These are phyloP conservation scores for Meyerozyma sp. DNA, from an alignment of 1,139 yeast species.

Conservation along the genomic window DNA sequence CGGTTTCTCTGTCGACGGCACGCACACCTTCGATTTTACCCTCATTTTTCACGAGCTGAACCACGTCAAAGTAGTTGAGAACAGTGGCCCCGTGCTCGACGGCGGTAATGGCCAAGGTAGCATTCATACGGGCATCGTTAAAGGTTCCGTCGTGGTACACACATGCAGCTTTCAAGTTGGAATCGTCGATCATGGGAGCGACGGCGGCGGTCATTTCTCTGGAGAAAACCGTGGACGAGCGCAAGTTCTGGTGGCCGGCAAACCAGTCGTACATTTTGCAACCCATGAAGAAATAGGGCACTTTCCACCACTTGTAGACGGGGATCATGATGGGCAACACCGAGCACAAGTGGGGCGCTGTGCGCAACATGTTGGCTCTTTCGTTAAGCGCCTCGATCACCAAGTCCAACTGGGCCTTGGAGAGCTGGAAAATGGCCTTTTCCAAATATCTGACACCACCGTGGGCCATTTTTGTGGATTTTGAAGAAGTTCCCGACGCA, in stretches of 20 bases:
- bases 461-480: constrained; percentile 96
- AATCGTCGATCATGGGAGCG: constrained; percentile 84
- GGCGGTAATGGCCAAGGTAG: constrained; percentile 83
- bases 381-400: constrained; percentile 94
- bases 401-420: constrained; percentile 85
- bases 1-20: constrained; percentile 73
- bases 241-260: constrained; percentile 85
- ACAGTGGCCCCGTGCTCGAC: constrained; percentile 85
- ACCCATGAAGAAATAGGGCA: constrained; percentile 90
- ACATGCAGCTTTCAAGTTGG: constrained; percentile 80
- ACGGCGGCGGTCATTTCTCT: constrained; percentile 63
- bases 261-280: constrained; percentile 90
- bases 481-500: constrained; percentile 89
- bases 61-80: constrained; percentile 80
- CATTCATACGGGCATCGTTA: constrained; percentile 88
- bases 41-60: constrained; percentile 58
- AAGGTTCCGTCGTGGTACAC: constrained; percentile 95
- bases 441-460: constrained; percentile 96
- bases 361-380: constrained; percentile 81
- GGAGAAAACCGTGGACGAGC: constrained; percentile 70
- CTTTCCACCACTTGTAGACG: constrained; percentile 92
- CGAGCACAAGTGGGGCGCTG: constrained; percentile 89
- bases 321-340: constrained; percentile 94
- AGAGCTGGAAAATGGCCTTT: constrained; percentile 87
- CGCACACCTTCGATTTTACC: constrained; percentile 68